phyloP scores from a whole-genome alignment of 345 rosid genomes.

The Clausena lansium region DNA sequence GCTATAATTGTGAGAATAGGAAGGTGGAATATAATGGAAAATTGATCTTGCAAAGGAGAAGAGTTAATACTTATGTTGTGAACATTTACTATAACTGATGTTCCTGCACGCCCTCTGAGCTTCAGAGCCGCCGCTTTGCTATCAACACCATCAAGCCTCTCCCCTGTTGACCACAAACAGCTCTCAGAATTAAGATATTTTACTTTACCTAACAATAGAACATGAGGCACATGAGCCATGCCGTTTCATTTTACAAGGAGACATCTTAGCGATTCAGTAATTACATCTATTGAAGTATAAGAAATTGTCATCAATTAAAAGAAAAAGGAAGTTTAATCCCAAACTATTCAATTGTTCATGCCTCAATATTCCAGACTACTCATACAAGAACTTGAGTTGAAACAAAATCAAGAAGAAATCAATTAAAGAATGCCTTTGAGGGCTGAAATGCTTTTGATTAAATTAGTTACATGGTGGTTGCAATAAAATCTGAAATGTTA shows the following conservation, averaged over 20 bases:
- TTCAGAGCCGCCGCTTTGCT: slow-evolving; percentile 84
- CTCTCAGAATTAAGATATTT: not conserved
- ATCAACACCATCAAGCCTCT: slow-evolving; percentile 60
- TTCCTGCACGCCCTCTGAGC: slow-evolving; percentile 86
- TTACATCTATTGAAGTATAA: not conserved
- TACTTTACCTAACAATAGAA: not conserved
- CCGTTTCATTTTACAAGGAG: not conserved
- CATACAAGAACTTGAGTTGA: not conserved
- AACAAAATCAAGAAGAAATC: not conserved
- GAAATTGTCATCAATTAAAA: not conserved
- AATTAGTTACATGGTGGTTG: no score
- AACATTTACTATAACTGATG: slow-evolving; percentile 70
- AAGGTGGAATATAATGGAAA: not conserved
- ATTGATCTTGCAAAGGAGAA: not conserved
- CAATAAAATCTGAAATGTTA: no score
- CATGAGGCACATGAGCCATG: not conserved
- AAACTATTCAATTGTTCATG: not conserved
- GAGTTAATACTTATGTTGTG: slow-evolving; percentile 44
- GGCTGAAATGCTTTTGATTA: no score
- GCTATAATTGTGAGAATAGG: not conserved
- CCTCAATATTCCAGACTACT: not conserved
- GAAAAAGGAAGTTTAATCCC: not conserved
- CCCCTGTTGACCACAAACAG: slow-evolving; percentile 46
- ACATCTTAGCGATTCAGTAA: not conserved
- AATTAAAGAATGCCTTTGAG: no score